Evolutionary conservation across 371 early-diverging fungal genomes (phyloP), one percentile per base, ranked within the genome.

Genomic region (Mortierella sp.): DNA sequence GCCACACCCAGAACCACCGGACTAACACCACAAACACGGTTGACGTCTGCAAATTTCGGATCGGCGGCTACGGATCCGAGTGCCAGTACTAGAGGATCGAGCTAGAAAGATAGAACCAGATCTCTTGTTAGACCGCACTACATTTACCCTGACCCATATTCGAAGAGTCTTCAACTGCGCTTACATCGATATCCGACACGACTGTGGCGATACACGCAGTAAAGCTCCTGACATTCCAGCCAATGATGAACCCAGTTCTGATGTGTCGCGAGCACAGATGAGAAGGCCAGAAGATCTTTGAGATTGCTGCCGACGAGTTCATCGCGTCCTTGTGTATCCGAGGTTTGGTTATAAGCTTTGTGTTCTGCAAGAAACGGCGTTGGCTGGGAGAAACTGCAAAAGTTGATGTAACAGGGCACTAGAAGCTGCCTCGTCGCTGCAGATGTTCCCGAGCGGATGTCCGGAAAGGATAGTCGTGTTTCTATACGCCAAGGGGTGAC

Each of bases 151-250:
- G n/a, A n/a, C n/a, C n/a, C n/a, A n/a, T n/a, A n/a, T n/a, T n/a
- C n/a, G n/a, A n/a, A n/a, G n/a, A n/a, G n/a, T n/a, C n/a, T n/a
- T n/a, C n/a, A n/a, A n/a, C n/a, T n/a, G n/a, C n/a, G n/a, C 57
- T 70, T 82, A 82, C 81, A 53, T 81, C 80, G 26, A 81, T 79
- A 42, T 81, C 76, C 6, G 80, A 76, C 23, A 83, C 78, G 14
- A 81, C 58, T 2, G 82, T 72, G 34, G 81, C 83, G 14, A 81
- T 80, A 54, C 83, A 81, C 6, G 79, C 79, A 6, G 79, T 82
- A 56, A 81, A 84, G 41, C 81, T 75, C 53, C 82, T 60, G 61
- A 82, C 80, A 48, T 81, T 80, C 82, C 81, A 82, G 23, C 82
- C 82, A 19, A 81, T 71, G 27, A 82, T 71, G 47, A 79, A 80